Percentiles rank a stretch among this genome's conserved stretches.
Evolutionary conservation across 805 yeast species (phyloP).

Genomic region (Blastobotrys terrestris): DNA sequence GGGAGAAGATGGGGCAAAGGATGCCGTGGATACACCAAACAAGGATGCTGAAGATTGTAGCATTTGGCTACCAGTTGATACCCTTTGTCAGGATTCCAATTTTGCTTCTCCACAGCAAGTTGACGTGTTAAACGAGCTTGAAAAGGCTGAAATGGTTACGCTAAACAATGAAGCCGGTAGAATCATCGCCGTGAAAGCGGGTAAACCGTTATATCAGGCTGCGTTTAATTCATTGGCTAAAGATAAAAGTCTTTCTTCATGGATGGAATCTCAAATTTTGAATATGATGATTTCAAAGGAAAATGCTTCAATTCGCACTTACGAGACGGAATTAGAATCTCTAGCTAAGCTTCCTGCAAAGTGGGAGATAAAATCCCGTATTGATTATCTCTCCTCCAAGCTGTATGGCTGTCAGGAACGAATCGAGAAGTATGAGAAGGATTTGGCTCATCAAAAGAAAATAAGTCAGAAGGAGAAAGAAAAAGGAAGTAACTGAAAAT

Average conservation of each 20-base stretch:
- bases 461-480: slow-evolving; percentile 1
- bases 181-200: slow-evolving; percentile 58
- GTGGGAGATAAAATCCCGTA: slow-evolving; percentile 53
- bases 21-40: neutral
- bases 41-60: slow-evolving; percentile 2
- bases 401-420: slow-evolving; percentile 53
- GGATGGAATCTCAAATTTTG: slow-evolving; percentile 60
- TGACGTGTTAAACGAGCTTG: slow-evolving; percentile 57
- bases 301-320: slow-evolving; percentile 50
- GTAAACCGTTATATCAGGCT: slow-evolving; percentile 76
- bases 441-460: slow-evolving; percentile 18
- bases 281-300: slow-evolving; percentile 52
- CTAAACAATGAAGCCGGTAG: slow-evolving; percentile 75
- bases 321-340: slow-evolving; percentile 66
- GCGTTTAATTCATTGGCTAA: slow-evolving; percentile 65
- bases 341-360: slow-evolving; percentile 43
- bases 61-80: slow-evolving; percentile 15
- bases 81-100: slow-evolving; percentile 25
- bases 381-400: slow-evolving; percentile 61
- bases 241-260: slow-evolving; percentile 50
- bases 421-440: slow-evolving; percentile 42
- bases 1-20: neutral
- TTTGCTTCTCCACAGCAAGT: slow-evolving; percentile 40
- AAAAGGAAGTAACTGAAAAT: neutral
- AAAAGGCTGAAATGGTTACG: slow-evolving; percentile 68